Base-by-base conservation (phyloP, 441 rosid species). In the Euphorbia celastroides region DNA sequence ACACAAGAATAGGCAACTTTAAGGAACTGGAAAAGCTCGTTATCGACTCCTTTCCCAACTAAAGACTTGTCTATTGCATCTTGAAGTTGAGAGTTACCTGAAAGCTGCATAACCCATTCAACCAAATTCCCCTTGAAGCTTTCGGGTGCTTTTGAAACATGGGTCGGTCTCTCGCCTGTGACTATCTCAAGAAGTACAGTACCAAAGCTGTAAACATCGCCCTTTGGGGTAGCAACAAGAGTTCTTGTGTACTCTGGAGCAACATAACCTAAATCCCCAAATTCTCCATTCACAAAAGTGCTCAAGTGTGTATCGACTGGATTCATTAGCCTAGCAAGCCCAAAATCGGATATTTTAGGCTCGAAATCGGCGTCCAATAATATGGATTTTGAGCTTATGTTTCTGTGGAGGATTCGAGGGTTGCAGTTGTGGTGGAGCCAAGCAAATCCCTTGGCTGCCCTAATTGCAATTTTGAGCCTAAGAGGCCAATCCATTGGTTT, bases 351-450 rank as follows among this genome's bases (percentile, higher is more conserved):
- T 68, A 90, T 83, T 72, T 84, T 85, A 6, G 95, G 92, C 81
- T 90, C 98, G 60, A 82, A 93, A 7, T 90, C 91, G 1, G 85
- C 85, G 67, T 82, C 86, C 78, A 93, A 63, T 72, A 90, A 69
- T 66, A 93, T 81, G 80, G 90, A 87, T 62, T 86, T 93, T 0
- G 97, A 86, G 85, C 97, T 90, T 74, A 93, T 74, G 73, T 90
- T 90, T 34, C 94, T 86, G 75, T 93, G 98, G 66, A 90, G 79
- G 61, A 93, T 89, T 44, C 97, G 91, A 23, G 96, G 94, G 78
- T 83, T 93, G 80, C 97, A 86, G 70, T 74, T 87, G 65, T 93
- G 98, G 69, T 93, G 98, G 60, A 93, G 93, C 97, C 97, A 93
- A 1, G 98, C 97, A 67, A 93, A 76, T 67, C 92, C 97, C 81